Conservation (phyloP, 148 eudicot species). For the Chenopodium quinoa region DNA sequence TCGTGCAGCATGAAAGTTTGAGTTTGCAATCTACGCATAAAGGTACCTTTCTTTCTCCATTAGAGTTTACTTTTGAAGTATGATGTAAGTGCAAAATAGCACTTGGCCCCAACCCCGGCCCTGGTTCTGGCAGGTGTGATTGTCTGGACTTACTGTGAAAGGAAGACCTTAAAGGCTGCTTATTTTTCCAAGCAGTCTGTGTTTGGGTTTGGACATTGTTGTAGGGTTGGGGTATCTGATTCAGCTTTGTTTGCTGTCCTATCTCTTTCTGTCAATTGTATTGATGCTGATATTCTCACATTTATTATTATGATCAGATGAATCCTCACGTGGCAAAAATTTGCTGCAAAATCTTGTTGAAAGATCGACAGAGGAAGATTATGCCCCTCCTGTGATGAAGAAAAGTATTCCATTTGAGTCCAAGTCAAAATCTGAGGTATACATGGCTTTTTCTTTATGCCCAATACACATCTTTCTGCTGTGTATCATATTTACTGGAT, state of each 20-base stretch:
- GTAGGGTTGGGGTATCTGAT: no score
- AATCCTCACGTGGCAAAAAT: no score
- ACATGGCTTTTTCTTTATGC: background rate
- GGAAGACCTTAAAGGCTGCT: background rate
- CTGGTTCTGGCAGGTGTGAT: background rate
- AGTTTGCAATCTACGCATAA: constrained; percentile 25
- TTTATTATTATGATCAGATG: no score
- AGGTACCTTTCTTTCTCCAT: constrained; percentile 38
- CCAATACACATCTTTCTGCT: constrained; percentile 1
- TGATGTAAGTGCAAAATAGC: background rate
- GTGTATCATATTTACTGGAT: background rate
- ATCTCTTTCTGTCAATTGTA: no score
- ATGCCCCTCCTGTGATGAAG: constrained; percentile 29
- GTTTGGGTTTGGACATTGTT: no score
- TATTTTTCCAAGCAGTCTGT: background rate
- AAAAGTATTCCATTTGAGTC: constrained; percentile 32
- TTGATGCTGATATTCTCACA: no score
- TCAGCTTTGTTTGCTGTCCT: no score
- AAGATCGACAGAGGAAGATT: no score
- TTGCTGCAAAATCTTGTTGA: no score
- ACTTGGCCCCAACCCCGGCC: background rate
- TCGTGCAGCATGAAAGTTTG: constrained; percentile 37
- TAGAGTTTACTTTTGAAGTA: constrained; percentile 6
- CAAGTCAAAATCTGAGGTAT: constrained; percentile 43
- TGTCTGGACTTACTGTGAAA: background rate